Base-by-base conservation (phyloP, 306 rosid species). In the Glycyrrhiza uralensis region DNA sequence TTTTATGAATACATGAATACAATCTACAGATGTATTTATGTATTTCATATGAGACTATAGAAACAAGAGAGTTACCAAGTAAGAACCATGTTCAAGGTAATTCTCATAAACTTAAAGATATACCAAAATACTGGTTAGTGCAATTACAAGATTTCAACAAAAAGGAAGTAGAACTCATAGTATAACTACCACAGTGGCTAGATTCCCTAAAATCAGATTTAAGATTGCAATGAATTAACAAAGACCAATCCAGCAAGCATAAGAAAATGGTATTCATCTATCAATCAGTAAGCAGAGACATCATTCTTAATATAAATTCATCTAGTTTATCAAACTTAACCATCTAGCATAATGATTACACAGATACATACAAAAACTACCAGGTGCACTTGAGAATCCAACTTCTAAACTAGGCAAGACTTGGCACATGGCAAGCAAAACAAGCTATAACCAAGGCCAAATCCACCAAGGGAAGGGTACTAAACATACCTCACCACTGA, bases 401-500 rank as follows among this genome's bases (percentile, higher is more conserved):
- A 2, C 5, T 3, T 28, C 35, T 14, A 4, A 22, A 72, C 79
- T 7, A 71, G 13, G 76, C 15, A 57, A 32, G 77, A 66, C 41
- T 65, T 71, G 29, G 74, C 75, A 71, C 49, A 7, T 39, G 49
- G 74, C 63, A 75, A 54, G 72, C 65, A 67, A 79, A 47, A 36
- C 49, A 33, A 29, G 79, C 66, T 20, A 75, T 11, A 24, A 29
- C 68, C 65, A 69, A 30, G 74, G 72, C 72, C 72, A 57, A 81
- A 76, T 71, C 77, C 47, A 52, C 41, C 54, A 82, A 61, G 14
- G 30, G 71, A 65, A 29, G 58, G 30, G 58, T 47, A 57, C 47
- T 57, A 71, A 62, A 78, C 91, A 75, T 86, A 95, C 99, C 95
- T 95, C 99, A 6, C 93, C 99, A 30, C 87, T 95, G 60, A 88